Base-by-base conservation (phyloP, 441 rosid species). In the Erysimum cheiri region DNA sequence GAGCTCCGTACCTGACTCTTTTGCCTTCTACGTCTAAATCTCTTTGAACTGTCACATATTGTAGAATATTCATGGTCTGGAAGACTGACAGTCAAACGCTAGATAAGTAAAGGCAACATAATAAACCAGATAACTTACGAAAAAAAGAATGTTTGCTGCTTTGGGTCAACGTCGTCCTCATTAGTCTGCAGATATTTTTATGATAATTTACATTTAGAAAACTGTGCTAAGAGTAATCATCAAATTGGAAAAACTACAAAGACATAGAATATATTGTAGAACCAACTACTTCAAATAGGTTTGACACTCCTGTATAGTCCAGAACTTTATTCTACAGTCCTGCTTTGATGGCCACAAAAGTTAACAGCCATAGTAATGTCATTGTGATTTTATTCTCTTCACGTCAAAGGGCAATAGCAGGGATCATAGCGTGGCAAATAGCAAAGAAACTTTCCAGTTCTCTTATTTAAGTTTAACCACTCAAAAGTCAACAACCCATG, bases 111-210 rank as follows among this genome's bases (percentile, higher is more conserved):
- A 68, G 35, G 64, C 14, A 68, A 57, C 48, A 54, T 64, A 31
- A 56, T 70, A 77, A 33, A 49, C 46, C 32, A 64, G 28, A 56
- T 49, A 61, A 77, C 88, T 81, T 83, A 91, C 98, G 88, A 82
- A 72, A 81, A 88, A 84, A 75, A 84, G 82, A 96, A 89, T 3
- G 98, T 89, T 77, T 93, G 97, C 52, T 87, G 92, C 79, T 88
- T 91, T 46, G 99, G 99, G 86, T 96, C 98, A 80, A 82, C 72
- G 54, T 86, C 89, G 53, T 86, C 90, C 13, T 93, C 89, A 80
- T 87, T 83, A 62, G 83, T 78, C 99, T 93, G 87, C 11, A 77
- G 59, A 5, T 71, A 2, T 49, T 24, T 54, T 52, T 9, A 19
- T 35, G 54, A 70, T 58, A 43, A 48, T 48, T 48, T 8, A 50